Conservation (phyloP, 139 green algal species). For the Chlorella sp. region DNA sequence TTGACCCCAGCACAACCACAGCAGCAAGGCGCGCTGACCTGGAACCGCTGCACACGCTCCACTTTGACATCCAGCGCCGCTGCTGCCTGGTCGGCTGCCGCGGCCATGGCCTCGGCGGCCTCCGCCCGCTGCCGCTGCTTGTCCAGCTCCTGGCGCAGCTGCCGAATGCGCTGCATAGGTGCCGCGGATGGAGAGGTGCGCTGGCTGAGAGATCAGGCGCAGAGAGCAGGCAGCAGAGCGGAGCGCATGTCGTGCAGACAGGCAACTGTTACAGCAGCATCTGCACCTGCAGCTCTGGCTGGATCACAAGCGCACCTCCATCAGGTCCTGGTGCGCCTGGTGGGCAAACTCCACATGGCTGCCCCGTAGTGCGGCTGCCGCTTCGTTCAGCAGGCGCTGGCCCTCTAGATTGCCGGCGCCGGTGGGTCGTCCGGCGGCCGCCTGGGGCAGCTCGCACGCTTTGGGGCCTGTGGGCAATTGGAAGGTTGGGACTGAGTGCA, state of each 20-base stretch:
- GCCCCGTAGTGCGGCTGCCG: conserved; percentile 33
- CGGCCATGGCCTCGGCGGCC: conserved; percentile 7
- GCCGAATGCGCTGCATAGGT: conserved; percentile 46
- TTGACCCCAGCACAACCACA: no score
- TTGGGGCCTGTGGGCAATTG: conserved; percentile 3
- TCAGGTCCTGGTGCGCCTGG: conserved; percentile 47
- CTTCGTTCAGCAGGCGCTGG: conserved; percentile 37
- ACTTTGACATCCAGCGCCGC: conserved; percentile 9
- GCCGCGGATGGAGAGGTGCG: not conserved
- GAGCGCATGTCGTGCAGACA: no score
- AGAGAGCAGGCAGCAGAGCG: no score
- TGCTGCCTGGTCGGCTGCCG: not conserved
- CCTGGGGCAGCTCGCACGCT: not conserved
- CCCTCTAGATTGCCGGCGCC: conserved; percentile 35
- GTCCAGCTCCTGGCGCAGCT: conserved; percentile 34
- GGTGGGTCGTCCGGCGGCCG: not conserved
- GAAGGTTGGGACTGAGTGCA: no score
- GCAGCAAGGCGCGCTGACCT: not conserved
- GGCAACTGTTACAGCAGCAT: no score
- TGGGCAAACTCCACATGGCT: conserved; percentile 61
- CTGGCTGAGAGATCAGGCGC: no score
- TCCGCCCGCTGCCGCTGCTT: conserved; percentile 25
- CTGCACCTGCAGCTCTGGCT: no score
- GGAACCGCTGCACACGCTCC: not conserved
- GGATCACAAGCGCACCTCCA: no score